phyloP scores from a whole-genome alignment of 768 basidiomycete species.

The Amanita muscaria region DNA sequence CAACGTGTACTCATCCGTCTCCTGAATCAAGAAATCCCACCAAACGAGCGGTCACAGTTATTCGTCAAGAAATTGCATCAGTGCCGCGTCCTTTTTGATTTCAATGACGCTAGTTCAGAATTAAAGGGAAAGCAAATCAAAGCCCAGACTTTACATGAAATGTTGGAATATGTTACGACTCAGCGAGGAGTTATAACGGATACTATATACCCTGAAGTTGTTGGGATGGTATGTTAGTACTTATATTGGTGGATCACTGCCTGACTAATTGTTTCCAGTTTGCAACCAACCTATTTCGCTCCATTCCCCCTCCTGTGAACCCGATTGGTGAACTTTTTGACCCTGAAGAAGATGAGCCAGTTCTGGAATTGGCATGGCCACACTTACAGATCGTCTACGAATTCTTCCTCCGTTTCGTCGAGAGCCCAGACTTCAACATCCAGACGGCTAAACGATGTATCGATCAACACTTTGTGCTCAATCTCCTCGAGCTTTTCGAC shows the following conservation, averaged over 20 bases:
- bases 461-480: slow-evolving; percentile 92
- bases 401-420: slow-evolving; percentile 98
- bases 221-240: slow-evolving; percentile 74
- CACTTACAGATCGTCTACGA: slow-evolving; percentile 99
- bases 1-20: background rate
- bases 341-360: slow-evolving; percentile 98
- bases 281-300: slow-evolving; percentile 95
- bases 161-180: slow-evolving; percentile 98
- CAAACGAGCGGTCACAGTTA: slow-evolving; percentile 78
- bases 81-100: slow-evolving; percentile 95
- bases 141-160: slow-evolving; percentile 93
- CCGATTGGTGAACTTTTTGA: slow-evolving; percentile 98
- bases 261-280: slow-evolving; percentile 48
- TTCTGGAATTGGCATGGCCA: slow-evolving; percentile 98
- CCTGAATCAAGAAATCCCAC: slow-evolving; percentile 64
- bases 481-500: slow-evolving; percentile 95
- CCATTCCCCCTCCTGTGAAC: slow-evolving; percentile 99
- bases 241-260: slow-evolving; percentile 7
- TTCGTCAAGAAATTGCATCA: slow-evolving; percentile 95
- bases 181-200: slow-evolving; percentile 96
- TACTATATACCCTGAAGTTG: slow-evolving; percentile 96
- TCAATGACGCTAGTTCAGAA: slow-evolving; percentile 94
- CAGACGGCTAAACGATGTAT: slow-evolving; percentile 97
- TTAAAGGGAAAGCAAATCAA: slow-evolving; percentile 98
- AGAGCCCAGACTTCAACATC: slow-evolving; percentile 96